These are phyloP conservation scores for Globisporangium nagaii DNA, from an alignment of 352 stramenopile species.

Conservation along the genomic window DNA sequence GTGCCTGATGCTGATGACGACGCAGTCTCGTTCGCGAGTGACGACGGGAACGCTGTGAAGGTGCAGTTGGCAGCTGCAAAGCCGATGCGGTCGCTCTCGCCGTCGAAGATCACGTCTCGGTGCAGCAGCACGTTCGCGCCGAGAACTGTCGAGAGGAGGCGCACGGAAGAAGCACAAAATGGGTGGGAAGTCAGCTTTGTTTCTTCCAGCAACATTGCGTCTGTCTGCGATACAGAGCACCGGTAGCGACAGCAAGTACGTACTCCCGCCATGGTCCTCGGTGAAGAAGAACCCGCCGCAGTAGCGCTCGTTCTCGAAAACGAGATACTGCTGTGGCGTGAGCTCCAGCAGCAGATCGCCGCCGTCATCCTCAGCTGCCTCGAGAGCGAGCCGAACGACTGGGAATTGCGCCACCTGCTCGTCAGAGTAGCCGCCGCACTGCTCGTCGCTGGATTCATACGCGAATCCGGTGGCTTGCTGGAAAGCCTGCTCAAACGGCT, in stretches of 20 bases:
- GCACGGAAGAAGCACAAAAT: not conserved
- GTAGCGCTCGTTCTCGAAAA: constrained; percentile 24
- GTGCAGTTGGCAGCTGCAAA: constrained; percentile 38
- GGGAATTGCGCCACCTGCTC: constrained; percentile 24
- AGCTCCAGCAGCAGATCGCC: constrained; percentile 25
- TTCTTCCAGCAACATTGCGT: too few relatives aligned
- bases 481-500: constrained; percentile 22
- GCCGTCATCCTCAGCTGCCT: constrained; percentile 12
- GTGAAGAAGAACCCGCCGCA: constrained; percentile 32
- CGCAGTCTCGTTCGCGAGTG: not conserved
- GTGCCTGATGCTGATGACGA: not conserved
- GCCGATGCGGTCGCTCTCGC: constrained; percentile 28
- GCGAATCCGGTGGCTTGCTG: constrained; percentile 16
- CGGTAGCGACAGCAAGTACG: not conserved
- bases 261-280: constrained; percentile 27
- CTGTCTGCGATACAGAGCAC: too few relatives aligned
- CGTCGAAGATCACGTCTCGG: constrained; percentile 47
- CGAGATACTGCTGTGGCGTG: constrained; percentile 25
- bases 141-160: constrained; percentile 1
- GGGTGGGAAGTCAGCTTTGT: too few relatives aligned
- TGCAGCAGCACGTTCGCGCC: constrained; percentile 46
- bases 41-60: not conserved
- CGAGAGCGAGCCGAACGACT: constrained; percentile 29
- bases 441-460: not conserved
- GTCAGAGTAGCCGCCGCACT: constrained; percentile 18